Percentiles rank a stretch among this genome's conserved stretches.
phyloP scores from a whole-genome alignment of 176 grass and related monocot species.

The Rhynchospora breviuscula region DNA sequence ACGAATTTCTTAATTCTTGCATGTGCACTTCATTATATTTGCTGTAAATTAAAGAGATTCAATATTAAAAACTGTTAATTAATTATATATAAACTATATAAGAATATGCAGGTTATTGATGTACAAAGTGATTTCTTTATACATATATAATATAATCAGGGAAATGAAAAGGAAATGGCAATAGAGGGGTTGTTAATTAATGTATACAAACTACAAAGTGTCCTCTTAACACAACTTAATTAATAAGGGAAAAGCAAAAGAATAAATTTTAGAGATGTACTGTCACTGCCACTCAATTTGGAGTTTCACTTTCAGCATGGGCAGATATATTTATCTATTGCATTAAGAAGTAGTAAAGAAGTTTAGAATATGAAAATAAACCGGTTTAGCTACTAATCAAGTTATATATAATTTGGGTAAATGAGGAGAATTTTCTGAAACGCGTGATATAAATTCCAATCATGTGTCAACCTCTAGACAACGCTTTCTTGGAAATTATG shows the following conservation, averaged over 20 bases:
- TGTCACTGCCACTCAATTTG: neutral
- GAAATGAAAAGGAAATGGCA: no score
- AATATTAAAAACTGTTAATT: no score
- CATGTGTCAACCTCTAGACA: neutral
- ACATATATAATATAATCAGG: no score
- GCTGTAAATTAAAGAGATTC: no score
- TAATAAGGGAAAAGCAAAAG: neutral
- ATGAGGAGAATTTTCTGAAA: neutral
- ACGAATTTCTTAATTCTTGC: neutral
- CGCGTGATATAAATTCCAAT: neutral
- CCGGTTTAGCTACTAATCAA: neutral
- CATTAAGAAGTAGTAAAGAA: neutral
- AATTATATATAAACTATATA: no score
- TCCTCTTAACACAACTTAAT: neutral
- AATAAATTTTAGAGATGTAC: neutral
- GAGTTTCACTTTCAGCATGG: no score
- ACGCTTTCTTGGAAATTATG: neutral
- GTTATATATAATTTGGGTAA: conserved; percentile 1
- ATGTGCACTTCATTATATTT: neutral
- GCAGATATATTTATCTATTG: no score
- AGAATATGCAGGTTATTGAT: neutral
- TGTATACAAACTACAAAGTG: neutral
- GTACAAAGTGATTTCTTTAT: neutral
- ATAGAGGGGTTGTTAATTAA: no score
- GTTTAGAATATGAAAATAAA: neutral